These are phyloP conservation scores for Penicillium dipodomyicola DNA, from an alignment of 495 filamentous ascomycete species.

Conservation along the genomic window DNA sequence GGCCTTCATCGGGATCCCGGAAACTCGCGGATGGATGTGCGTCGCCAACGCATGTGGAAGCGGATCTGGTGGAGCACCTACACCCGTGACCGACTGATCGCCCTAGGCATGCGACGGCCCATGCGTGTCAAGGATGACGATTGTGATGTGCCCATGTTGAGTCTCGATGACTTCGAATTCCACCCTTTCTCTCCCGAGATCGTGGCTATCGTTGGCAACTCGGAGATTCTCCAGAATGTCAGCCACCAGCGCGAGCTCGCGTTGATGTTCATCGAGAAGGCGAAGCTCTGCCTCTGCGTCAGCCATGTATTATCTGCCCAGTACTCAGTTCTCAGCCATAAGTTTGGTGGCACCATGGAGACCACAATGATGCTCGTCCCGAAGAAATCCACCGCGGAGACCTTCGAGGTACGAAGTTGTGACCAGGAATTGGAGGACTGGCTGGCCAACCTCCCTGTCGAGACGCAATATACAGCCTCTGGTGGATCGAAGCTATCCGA, in stretches of 20 bases:
- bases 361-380: slow-evolving; percentile 89
- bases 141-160: slow-evolving; percentile 85
- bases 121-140: slow-evolving; percentile 87
- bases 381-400: slow-evolving; percentile 75
- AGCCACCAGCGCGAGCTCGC: slow-evolving; percentile 71
- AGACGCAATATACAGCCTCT: slow-evolving; percentile 59
- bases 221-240: slow-evolving; percentile 61
- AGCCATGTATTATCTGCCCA: slow-evolving; percentile 80
- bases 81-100: slow-evolving; percentile 84
- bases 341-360: slow-evolving; percentile 70
- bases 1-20: slow-evolving; percentile 78
- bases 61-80: slow-evolving; percentile 94
- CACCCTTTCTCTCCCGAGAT: slow-evolving; percentile 60
- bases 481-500: slow-evolving; percentile 43
- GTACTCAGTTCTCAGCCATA: slow-evolving; percentile 83
- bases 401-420: slow-evolving; percentile 67
- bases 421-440: slow-evolving; percentile 73
- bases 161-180: slow-evolving; percentile 79
- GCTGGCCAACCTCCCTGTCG: slow-evolving; percentile 63
- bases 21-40: slow-evolving; percentile 66
- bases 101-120: slow-evolving; percentile 84
- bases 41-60: slow-evolving; percentile 77
- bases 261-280: slow-evolving; percentile 85
- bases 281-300: slow-evolving; percentile 82
- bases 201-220: slow-evolving; percentile 62